Evolutionary conservation across 805 yeast species (phyloP).

Genomic region (Candida namnaoensis): DNA sequence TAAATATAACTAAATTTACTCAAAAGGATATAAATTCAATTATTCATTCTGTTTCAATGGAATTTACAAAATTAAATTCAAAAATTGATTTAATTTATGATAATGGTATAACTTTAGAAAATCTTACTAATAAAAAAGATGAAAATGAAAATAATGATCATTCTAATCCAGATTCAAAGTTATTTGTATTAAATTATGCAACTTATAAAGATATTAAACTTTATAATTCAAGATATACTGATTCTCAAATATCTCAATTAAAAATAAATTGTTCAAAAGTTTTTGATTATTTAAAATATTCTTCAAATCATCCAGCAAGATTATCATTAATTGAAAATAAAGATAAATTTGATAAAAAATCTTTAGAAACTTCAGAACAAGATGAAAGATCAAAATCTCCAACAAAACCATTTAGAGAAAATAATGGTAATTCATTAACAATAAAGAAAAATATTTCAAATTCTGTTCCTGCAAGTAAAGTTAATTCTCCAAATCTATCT

Average conservation of each 20-base stretch:
- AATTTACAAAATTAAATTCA: conserved; percentile 12
- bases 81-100: too few species aligned
- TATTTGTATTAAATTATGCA: conserved; percentile 26
- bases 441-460: background rate
- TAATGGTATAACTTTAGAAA: background rate
- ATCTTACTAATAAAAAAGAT: conserved; percentile 7
- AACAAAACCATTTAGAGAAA: background rate
- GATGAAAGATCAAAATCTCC: background rate
- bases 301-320: conserved; percentile 10
- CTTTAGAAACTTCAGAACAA: background rate
- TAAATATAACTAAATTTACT: conserved; percentile 18
- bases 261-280: conserved; percentile 9
- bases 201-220: conserved; percentile 20
- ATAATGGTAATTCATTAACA: background rate
- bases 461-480: too few species aligned
- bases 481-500: too few species aligned
- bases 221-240: conserved; percentile 3
- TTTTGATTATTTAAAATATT: conserved; percentile 10
- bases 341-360: background rate
- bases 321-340: background rate
- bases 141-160: conserved; percentile 17
- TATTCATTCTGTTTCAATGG: conserved; percentile 19
- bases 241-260: conserved; percentile 2
- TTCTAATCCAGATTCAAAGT: conserved; percentile 17
- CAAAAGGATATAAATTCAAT: conserved; percentile 19